phyloP scores from a whole-genome alignment of 2,329 filamentous ascomycete genomes.

The Fusarium sp. region DNA sequence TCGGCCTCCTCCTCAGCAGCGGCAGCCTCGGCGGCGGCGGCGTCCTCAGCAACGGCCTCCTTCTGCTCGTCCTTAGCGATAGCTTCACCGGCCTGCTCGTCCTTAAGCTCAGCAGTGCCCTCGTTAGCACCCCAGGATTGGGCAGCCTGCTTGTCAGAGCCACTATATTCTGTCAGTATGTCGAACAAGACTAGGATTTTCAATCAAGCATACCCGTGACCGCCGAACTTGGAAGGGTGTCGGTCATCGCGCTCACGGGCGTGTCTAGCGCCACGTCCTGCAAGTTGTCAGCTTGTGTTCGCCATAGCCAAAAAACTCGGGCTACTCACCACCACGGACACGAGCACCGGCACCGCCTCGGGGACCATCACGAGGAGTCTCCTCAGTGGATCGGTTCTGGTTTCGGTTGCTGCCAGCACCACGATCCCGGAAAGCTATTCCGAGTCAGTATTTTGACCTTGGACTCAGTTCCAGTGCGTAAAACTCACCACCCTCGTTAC shows the following conservation, averaged over 20 bases:
- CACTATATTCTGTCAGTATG: constrained; percentile 60
- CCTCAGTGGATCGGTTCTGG: constrained; percentile 82
- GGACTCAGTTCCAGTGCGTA: constrained; percentile 1
- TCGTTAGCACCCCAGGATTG: constrained; percentile 90
- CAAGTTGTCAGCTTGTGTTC: constrained; percentile 6
- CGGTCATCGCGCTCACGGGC: constrained; percentile 68
- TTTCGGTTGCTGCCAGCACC: constrained; percentile 84
- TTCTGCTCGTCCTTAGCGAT: constrained; percentile 89
- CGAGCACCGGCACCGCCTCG: constrained; percentile 74
- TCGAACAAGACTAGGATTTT: neutral
- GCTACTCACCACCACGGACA: constrained; percentile 66
- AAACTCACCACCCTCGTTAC: constrained; percentile 87
- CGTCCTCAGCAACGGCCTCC: constrained; percentile 68
- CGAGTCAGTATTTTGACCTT: constrained; percentile 25
- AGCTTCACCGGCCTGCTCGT: constrained; percentile 90
- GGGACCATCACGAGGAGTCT: constrained; percentile 66
- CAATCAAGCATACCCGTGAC: constrained; percentile 57
- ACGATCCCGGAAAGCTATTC: constrained; percentile 87
- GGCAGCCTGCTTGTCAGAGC: constrained; percentile 86
- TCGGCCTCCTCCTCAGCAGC: constrained; percentile 69
- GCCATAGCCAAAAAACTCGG: neutral
- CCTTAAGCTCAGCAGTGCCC: constrained; percentile 85
- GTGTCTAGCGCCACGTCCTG: constrained; percentile 66
- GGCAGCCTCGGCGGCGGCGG: constrained; percentile 59
- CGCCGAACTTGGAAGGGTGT: constrained; percentile 59